phyloP scores from a whole-genome alignment of 129 eudicot genomes.

The Helianthus tuberosus region DNA sequence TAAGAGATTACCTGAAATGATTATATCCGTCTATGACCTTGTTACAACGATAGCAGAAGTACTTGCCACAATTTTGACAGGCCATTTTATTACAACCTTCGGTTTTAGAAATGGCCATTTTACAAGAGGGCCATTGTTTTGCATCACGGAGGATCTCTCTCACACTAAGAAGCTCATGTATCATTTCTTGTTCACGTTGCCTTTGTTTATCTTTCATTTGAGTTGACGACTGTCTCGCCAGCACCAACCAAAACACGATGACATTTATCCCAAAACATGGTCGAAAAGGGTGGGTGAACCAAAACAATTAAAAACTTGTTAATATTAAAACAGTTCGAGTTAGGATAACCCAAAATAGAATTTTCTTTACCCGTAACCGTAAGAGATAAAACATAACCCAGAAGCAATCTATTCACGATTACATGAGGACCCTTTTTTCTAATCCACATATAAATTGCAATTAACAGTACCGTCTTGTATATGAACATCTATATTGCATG shows the following conservation, averaged over 20 bases:
- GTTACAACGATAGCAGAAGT: slow-evolving; percentile 85
- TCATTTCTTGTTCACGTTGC: slow-evolving; percentile 67
- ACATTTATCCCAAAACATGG: background rate
- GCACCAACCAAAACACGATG: slow-evolving; percentile 3
- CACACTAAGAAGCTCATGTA: slow-evolving; percentile 73
- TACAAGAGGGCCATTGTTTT: slow-evolving; percentile 90
- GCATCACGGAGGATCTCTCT: slow-evolving; percentile 69
- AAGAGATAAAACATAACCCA: no score
- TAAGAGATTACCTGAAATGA: slow-evolving; percentile 62
- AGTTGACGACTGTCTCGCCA: slow-evolving; percentile 47
- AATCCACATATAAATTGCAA: background rate
- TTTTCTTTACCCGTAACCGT: background rate
- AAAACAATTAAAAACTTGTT: background rate
- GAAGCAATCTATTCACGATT: no score
- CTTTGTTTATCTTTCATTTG: slow-evolving; percentile 52
- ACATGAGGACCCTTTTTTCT: background rate
- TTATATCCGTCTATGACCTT: slow-evolving; percentile 74
- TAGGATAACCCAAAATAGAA: background rate
- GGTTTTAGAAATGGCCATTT: slow-evolving; percentile 85
- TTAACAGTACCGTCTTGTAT: no score
- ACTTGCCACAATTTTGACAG: slow-evolving; percentile 65
- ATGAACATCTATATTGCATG: no score
- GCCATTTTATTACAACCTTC: slow-evolving; percentile 96
- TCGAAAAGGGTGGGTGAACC: background rate
- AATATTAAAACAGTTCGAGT: background rate